phyloP scores from a whole-genome alignment of 192 early-diverging fungal species.

The Linnemannia elongata region DNA sequence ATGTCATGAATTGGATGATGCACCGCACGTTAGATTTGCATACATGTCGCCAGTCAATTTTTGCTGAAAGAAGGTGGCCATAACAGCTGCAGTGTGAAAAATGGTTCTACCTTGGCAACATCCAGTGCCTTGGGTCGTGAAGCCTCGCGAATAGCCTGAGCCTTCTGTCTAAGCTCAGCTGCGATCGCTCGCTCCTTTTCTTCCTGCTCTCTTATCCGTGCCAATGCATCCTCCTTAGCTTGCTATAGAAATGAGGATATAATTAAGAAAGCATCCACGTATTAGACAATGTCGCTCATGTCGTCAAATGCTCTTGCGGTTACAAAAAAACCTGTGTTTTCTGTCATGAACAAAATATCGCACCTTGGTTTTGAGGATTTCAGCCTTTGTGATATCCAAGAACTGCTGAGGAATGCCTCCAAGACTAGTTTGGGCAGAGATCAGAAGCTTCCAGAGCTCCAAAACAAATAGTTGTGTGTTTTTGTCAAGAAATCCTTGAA shows the following conservation, averaged over 20 bases:
- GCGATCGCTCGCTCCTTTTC: constrained; percentile 55
- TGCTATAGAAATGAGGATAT: constrained; percentile 23
- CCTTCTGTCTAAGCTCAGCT: constrained; percentile 56
- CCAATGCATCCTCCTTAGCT: constrained; percentile 50
- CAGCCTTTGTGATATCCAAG: constrained; percentile 89
- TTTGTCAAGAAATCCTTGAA: constrained; percentile 93
- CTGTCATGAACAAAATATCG: neutral
- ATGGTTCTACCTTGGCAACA: constrained; percentile 15
- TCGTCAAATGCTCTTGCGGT: neutral
- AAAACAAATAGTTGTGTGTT: constrained; percentile 86
- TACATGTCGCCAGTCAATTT: too few relatives aligned
- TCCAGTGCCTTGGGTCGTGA: constrained; percentile 30
- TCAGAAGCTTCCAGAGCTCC: constrained; percentile 90
- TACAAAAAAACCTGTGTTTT: neutral
- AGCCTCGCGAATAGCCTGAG: constrained; percentile 25
- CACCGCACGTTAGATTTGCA: too few relatives aligned
- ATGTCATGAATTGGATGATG: neutral
- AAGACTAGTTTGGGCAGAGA: constrained; percentile 87
- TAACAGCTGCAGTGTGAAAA: neutral
- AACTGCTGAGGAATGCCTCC: constrained; percentile 90
- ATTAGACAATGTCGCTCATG: neutral
- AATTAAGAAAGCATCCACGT: neutral
- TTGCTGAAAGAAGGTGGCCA: neutral
- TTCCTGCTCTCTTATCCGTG: constrained; percentile 56
- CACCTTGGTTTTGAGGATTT: constrained; percentile 73